Evolutionary conservation across 176 grass and related monocot species (phyloP), one percentile per base, ranked within the genome.

Genomic region (Rhynchospora pubera): DNA sequence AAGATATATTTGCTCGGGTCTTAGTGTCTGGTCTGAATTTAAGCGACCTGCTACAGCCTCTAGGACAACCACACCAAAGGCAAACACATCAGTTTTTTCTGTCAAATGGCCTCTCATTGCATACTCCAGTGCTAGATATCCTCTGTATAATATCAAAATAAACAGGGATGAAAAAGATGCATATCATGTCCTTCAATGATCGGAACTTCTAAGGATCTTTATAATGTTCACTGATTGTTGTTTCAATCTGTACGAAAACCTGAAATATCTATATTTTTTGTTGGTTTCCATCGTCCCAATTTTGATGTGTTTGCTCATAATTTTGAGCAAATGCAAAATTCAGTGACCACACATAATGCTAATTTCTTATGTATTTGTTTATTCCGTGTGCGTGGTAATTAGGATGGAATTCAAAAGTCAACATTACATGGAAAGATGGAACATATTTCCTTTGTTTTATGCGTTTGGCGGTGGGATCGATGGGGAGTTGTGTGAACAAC

Each of bases 91-190:
- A 24, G 87, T 83, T 69, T 95, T 95, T 78, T 95, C 93, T 1
- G 93, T 95, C 81, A 95, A 74, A 83, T 95, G 90, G 19, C 93
- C 93, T 85, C 88, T 92, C 93, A 95, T 92, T 43, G 93, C 93
- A 13, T 95, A 95, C 84, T 95, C 93, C 11, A 90, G 90, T 68
- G 93, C 93, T 13, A 97, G 86, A 64, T 97, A 96, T 14, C 93
- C 93, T 85, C 93, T 96, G 45, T n/a, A 64, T 13, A 83, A 86
- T 82, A 48, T 65, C 1, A 62, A 80, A 80, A 52, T 10, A 64
- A 32, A 77, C 6, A 77, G 7, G 13, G 6, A 77, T 8, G 53
- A 62, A 26, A 67, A 1, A 34, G 62, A 70, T 51, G 9, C n/a
- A 77, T 48, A 43, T 64, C 48, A 42, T 9, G 32, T 51, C 4